Conservation (phyloP, 139 green algal species). For the Protoeuglena noctilucae region DNA sequence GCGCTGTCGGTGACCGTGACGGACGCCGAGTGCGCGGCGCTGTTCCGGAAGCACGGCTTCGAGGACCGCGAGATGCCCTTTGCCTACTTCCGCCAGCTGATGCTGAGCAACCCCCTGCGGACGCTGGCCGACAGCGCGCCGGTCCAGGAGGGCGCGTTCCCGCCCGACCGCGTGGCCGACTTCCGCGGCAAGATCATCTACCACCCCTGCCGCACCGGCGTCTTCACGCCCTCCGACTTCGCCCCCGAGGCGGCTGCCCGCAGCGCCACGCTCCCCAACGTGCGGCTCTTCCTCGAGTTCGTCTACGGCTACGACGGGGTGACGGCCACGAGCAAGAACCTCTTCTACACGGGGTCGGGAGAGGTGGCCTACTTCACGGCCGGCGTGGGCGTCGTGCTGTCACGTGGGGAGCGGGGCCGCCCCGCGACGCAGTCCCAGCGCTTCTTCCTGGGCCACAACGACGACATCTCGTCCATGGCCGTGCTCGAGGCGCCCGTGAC, state of each 20-base stretch:
- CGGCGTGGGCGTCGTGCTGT: conserved; percentile 45
- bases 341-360: conserved; percentile 31
- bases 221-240: conserved; percentile 42
- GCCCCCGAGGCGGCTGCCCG: conserved; percentile 33
- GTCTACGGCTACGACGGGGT: conserved; percentile 51
- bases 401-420: conserved; percentile 5
- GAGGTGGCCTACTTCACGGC: conserved; percentile 36
- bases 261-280: conserved; percentile 40
- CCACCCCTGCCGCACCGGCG: conserved; percentile 40
- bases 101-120: neutral
- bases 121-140: neutral
- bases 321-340: conserved; percentile 23
- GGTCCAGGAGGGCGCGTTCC: conserved; percentile 34
- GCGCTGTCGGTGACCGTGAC: neutral
- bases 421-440: conserved; percentile 26
- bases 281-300: conserved; percentile 39
- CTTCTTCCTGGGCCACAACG: conserved; percentile 54
- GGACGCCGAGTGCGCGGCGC: neutral
- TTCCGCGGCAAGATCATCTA: conserved; percentile 56
- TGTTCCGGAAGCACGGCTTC: neutral
- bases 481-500: conserved; percentile 26
- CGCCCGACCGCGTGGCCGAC: conserved; percentile 19
- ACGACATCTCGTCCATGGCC: conserved; percentile 45
- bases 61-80: neutral
- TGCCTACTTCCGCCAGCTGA: neutral